A percentile compares a stretch with the other conserved stretches of the same genome.
These are phyloP conservation scores for Thuja plicata DNA, from an alignment of 83 land plant genomes.

Conservation along the genomic window DNA sequence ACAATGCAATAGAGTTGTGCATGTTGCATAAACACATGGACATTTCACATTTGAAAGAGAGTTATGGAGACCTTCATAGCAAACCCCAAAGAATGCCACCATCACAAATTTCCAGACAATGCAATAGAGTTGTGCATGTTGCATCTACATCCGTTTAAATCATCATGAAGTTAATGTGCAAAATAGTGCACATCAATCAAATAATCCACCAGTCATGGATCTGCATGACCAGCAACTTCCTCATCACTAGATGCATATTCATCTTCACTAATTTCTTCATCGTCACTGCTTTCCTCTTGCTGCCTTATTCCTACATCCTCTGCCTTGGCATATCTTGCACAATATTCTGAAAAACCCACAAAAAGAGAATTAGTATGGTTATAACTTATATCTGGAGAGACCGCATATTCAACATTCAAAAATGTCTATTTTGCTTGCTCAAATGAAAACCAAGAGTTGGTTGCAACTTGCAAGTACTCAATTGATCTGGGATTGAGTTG, in stretches of 20 bases:
- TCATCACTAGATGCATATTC: constrained; percentile 66
- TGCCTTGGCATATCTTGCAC: constrained; percentile 68
- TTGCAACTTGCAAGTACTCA: background rate
- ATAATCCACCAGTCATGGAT: constrained; percentile 34
- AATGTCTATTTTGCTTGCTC: background rate
- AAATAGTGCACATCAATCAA: constrained; percentile 5
- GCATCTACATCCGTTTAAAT: background rate
- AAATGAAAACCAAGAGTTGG: background rate
- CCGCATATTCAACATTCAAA: background rate
- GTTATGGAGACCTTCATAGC: background rate
- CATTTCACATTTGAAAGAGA: constrained; percentile 3
- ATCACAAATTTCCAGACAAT: background rate
- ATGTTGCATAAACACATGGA: too few species aligned
- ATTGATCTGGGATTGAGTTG: background rate
- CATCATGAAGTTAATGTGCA: background rate
- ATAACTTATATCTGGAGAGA: background rate
- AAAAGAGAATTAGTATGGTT: background rate
- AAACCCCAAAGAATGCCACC: background rate
- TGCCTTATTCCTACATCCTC: constrained; percentile 44
- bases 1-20: background rate
- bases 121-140: background rate
- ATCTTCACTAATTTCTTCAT: constrained; percentile 56
- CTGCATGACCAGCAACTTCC: constrained; percentile 72
- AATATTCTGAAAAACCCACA: constrained; percentile 41
- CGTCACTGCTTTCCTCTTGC: constrained; percentile 50